Percentiles rank a stretch among this genome's conserved stretches.
These are phyloP conservation scores for Cnidoscolus chayamansa DNA, from an alignment of 441 rosid genomes.

Conservation along the genomic window DNA sequence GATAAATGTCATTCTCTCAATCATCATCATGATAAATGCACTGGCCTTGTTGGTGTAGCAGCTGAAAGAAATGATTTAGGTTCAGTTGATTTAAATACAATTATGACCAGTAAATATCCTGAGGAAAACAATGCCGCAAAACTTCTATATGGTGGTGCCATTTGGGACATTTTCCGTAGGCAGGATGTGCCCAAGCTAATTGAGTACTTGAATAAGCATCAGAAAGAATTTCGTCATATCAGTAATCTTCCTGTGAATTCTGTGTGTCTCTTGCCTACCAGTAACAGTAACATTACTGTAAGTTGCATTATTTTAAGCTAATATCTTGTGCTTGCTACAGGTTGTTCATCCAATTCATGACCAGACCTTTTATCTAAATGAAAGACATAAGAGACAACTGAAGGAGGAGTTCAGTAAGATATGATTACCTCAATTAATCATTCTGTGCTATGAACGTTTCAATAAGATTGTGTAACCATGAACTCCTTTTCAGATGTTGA, in stretches of 20 bases:
- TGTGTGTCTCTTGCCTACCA: constrained; percentile 28
- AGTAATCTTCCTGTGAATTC: constrained; percentile 38
- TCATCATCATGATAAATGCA: constrained; percentile 11
- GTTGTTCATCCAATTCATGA: constrained; percentile 82
- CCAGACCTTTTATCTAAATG: constrained; percentile 57
- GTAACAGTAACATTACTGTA: constrained; percentile 4
- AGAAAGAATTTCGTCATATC: constrained; percentile 57
- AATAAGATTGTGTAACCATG: constrained; percentile 4
- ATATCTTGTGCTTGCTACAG: constrained; percentile 31
- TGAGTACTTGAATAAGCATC: constrained; percentile 55
- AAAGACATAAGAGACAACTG: constrained; percentile 57
- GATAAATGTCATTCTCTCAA: not conserved
- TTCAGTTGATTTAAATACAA: constrained; percentile 10
- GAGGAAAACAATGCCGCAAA: constrained; percentile 24
- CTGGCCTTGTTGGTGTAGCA: not conserved
- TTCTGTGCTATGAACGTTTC: constrained; percentile 11
- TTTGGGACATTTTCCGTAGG: constrained; percentile 88
- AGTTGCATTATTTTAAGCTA: constrained; percentile 17
- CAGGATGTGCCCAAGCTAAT: constrained; percentile 66
- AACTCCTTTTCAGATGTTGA: constrained; percentile 51
- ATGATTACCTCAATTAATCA: not conserved
- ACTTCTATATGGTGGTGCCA: constrained; percentile 51
- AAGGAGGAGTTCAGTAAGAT: constrained; percentile 66
- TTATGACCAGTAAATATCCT: constrained; percentile 20
- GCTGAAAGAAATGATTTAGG: constrained; percentile 1